Evolutionary conservation across 2,329 filamentous ascomycete species (phyloP), one percentile per base, ranked within the genome.

Genomic region (Cryphonectria japonica): DNA sequence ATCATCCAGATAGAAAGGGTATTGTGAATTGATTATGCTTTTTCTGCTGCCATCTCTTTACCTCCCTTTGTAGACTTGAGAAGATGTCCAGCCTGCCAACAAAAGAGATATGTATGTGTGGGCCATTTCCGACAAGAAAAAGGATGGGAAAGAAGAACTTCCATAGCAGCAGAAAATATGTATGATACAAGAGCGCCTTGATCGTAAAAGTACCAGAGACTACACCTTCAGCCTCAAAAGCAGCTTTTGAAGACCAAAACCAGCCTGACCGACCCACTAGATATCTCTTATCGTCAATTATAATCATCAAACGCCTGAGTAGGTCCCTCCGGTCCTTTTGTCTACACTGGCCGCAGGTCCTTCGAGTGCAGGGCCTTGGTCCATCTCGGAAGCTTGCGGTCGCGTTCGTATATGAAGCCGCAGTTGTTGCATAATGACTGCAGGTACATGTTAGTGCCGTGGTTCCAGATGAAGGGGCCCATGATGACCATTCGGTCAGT

Each of bases 391-490:
- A 97, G 86, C 74, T 91, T 91, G 81, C 93, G 92, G 80, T 97
- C 93, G 69, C 94, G 91, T 82, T 98, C 95, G 79, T 93, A 98
- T 29, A 95, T 83, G 76, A 95, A 91, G 70, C 94, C 95, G 79
- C 95, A 98, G 79, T 97, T 98, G 81, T 95, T 93, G 83, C 95
- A 98, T 4, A 98, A 88, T 41, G 93, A 92, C 93, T 95, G 75
- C 41, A 7, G 41, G 54, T 2, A 6, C 37, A 13, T 3, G 72
- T 79, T 74, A 78, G 77, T 70, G 7, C 19, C 9, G n/a, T 46
- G 1, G 7, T 14, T 8, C 14, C 22, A 2, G 7, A 29, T 34
- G 19, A 5, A 0, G 29, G 66, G 34, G 34, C 6, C 3, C 57
- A 70, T 22, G 19, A 29, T 32, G 39, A 19, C 3, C 54, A 57